Conservation (phyloP, 179 eudicot species). For the Amaranthus tricolor region DNA sequence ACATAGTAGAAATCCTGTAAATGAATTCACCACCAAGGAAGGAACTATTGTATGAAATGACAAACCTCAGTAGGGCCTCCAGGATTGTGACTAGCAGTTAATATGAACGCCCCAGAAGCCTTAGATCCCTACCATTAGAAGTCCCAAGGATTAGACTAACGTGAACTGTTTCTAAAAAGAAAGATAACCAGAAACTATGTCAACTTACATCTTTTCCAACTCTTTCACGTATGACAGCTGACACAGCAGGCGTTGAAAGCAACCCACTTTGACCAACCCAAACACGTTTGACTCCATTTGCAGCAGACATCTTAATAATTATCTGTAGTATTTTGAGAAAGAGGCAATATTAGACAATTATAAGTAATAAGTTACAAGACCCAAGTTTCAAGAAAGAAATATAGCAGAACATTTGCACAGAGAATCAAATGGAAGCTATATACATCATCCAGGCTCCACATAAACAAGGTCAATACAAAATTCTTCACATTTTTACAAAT, state of each 20-base stretch:
- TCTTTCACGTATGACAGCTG: slow-evolving; percentile 94
- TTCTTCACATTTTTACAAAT: neutral
- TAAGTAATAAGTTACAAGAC: neutral
- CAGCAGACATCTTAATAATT: slow-evolving; percentile 97
- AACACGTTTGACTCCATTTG: slow-evolving; percentile 85
- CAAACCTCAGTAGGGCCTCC: slow-evolving; percentile 94
- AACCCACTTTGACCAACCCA: slow-evolving; percentile 97
- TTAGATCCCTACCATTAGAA: slow-evolving; percentile 59
- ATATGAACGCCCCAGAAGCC: slow-evolving; percentile 85
- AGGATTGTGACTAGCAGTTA: slow-evolving; percentile 98
- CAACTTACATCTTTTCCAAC: slow-evolving; percentile 78
- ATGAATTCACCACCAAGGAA: neutral
- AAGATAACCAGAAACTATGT: slow-evolving; percentile 2
- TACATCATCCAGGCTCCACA: slow-evolving; percentile 3
- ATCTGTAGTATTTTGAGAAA: slow-evolving; percentile 42
- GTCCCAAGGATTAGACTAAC: neutral
- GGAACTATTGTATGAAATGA: slow-evolving; percentile 10
- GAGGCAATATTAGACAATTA: neutral
- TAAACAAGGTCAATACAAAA: neutral
- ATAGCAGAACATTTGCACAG: neutral
- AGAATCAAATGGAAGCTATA: neutral
- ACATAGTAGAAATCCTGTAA: neutral
- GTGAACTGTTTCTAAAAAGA: neutral
- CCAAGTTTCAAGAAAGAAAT: neutral
- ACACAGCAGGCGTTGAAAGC: slow-evolving; percentile 96